phyloP scores from a whole-genome alignment of 2,329 filamentous ascomycete genomes.

The Teratosphaeria destructans region DNA sequence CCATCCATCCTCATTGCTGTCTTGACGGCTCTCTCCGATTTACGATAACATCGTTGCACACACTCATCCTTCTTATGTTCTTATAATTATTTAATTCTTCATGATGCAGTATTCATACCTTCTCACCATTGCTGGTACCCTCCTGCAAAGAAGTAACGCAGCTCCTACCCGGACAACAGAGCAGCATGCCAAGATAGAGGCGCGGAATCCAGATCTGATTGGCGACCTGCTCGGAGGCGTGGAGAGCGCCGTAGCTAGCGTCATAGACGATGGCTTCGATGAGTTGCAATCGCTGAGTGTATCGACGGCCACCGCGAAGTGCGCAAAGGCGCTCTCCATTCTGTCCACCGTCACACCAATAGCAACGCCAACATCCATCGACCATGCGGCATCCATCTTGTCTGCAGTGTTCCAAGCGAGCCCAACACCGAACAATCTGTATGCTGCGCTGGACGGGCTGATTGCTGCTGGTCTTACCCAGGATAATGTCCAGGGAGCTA shows the following conservation, averaged over 20 bases:
- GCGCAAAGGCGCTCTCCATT: slow-evolving; percentile 4
- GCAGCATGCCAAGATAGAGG: background rate
- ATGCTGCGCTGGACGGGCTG: slow-evolving; percentile 15
- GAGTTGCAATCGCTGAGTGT: slow-evolving; percentile 1
- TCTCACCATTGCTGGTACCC: background rate
- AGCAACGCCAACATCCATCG: slow-evolving; percentile 1
- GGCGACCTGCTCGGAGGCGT: background rate
- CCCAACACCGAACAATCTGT: slow-evolving; percentile 18
- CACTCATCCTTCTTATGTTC: background rate
- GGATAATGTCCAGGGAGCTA: slow-evolving; percentile 12
- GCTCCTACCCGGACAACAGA: background rate
- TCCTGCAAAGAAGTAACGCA: background rate
- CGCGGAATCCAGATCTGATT: background rate
- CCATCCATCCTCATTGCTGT: no score
- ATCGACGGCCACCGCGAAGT: background rate
- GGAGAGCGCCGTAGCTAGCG: background rate
- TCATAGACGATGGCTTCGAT: background rate
- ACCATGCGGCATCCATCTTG: slow-evolving; percentile 2
- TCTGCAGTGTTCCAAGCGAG: slow-evolving; percentile 6
- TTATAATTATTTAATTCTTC: background rate
- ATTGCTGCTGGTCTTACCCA: slow-evolving; percentile 20
- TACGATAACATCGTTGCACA: background rate
- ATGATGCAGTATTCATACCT: background rate
- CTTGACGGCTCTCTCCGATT: background rate
- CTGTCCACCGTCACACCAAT: slow-evolving; percentile 4